Evolutionary conservation across 371 early-diverging fungal genomes (phyloP), one percentile per base, ranked within the genome.

Genomic region (Aphelidium insulamus): DNA sequence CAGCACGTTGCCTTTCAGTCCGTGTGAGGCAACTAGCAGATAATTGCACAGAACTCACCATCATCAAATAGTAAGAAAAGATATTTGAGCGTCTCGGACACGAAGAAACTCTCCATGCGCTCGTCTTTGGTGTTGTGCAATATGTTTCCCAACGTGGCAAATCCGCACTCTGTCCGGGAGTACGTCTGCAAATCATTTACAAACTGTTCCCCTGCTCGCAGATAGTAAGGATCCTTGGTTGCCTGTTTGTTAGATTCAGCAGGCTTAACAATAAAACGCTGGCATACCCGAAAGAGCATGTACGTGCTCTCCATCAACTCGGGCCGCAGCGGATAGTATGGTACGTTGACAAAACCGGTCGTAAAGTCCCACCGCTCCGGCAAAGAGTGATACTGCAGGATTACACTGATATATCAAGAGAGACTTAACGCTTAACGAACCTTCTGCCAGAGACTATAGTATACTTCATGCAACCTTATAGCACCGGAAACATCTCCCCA

Each of bases 51-150:
- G n/a, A 12, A 9, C 4, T 18, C 22, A 36, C 28, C 0, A 33
- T 28, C 36, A 34, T 88, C 86, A 57, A 86, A 86, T 16, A 92
- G 54, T 16, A 92, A 46, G 39, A 74, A 88, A 10, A 92, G 59
- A 43, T 92, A 92, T 41, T 92, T 92, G 28, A 88, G 54, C 1
- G 94, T 85, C 52, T 92, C 90, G 34, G 82, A 78, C n/a, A 92
- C 45, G 26, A 82, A 62, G 49, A 88, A 92, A 39, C 82, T 83
- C 39, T 90, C 90, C 88, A 92, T 90, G 2, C 94, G 60, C 34
- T 79, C 79, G 20, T 82, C 86, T 20, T 63, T 66, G 0, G 62
- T 64, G 3, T 48, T 39, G 12, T 35, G 28, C 30, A 37, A 33
- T 1, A 92, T 75, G 44, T 78, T 60, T 6, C 53, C 53, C 19